A percentile compares a stretch with the other conserved stretches of the same genome.
These are phyloP conservation scores for Rhododendron molle DNA, from an alignment of 148 eudicot genomes.

Conservation along the genomic window DNA sequence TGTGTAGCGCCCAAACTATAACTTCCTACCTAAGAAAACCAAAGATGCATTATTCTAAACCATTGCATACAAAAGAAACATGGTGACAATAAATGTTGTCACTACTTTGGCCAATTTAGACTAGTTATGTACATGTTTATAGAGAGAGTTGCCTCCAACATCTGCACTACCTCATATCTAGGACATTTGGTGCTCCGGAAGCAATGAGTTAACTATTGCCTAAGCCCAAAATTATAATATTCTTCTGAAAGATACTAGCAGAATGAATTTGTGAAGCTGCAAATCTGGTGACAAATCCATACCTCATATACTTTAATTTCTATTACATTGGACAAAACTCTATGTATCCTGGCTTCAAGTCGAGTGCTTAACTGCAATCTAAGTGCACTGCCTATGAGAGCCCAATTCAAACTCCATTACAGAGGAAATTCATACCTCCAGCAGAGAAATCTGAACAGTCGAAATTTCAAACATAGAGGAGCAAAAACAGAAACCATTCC, in stretches of 20 bases:
- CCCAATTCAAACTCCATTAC: background rate
- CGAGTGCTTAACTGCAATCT: background rate
- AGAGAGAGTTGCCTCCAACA: background rate
- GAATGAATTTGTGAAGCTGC: background rate
- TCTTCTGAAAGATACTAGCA: background rate
- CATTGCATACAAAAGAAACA: background rate
- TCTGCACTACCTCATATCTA: background rate
- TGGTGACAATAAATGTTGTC: background rate
- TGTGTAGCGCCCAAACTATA: background rate
- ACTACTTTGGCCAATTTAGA: background rate
- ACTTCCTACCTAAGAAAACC: background rate
- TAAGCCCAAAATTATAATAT: background rate
- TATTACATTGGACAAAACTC: background rate
- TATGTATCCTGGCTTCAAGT: background rate
- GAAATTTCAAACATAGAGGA: background rate
- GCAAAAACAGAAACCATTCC: background rate
- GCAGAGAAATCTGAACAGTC: background rate
- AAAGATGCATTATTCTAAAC: background rate
- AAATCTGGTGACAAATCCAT: background rate
- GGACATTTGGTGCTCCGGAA: background rate
- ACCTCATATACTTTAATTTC: background rate
- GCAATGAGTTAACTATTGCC: background rate
- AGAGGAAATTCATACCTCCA: background rate
- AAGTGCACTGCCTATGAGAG: background rate
- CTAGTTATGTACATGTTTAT: background rate